Base-by-base conservation (phyloP, 257 asterid genomes). In the Plantago ovata region DNA sequence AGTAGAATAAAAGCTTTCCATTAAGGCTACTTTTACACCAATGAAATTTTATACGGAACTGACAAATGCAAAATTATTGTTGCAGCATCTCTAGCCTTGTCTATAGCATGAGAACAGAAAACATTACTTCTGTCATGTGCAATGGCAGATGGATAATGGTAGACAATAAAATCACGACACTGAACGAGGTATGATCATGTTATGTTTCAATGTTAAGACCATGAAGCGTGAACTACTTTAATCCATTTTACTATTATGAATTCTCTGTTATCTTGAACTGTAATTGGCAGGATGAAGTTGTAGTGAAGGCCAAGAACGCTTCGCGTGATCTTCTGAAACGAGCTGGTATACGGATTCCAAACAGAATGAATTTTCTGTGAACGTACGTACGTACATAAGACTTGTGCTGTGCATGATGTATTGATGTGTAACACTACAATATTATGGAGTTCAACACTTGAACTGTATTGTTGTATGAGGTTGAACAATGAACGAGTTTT, bases 11-110 rank as follows among this genome's bases (percentile, higher is more conserved):
- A 28, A 4, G 36, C 36, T 8, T 28, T 28, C 36, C 4, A 28
- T 28, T 8, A n/a, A 28, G 36, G 36, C 36, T 28, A 28, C 7
- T 8, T 28, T 8, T 28, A 28, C 36, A 3, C 36, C 7, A 3
- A 28, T 3, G 36, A 8, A 28, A 28, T 28, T 28, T 28, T 28
- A 3, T 3, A 28, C 40, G 28, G 18, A 60, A 28, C 38, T 9
- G 24, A 58, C 18, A 38, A 40, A 50, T 69, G 58, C 38, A 18
- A 16, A 14, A 56, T 28, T 10, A 21, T 41, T 65, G 33, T 32
- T 84, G 89, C 85, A 87, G 96, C 85, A 82, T 87, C 54, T 87
- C 94, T 40, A 82, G 89, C 79, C 86, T 87, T 14, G 94, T 84
- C 43, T 87, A 82, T 68, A 66, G 89, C 81, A 76, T 82, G 94